A percentile compares a stretch with the other conserved stretches of the same genome.
Evolutionary conservation across 2,329 filamentous ascomycete genomes (phyloP).

Genomic region (Pseudogymnoascus sp.): DNA sequence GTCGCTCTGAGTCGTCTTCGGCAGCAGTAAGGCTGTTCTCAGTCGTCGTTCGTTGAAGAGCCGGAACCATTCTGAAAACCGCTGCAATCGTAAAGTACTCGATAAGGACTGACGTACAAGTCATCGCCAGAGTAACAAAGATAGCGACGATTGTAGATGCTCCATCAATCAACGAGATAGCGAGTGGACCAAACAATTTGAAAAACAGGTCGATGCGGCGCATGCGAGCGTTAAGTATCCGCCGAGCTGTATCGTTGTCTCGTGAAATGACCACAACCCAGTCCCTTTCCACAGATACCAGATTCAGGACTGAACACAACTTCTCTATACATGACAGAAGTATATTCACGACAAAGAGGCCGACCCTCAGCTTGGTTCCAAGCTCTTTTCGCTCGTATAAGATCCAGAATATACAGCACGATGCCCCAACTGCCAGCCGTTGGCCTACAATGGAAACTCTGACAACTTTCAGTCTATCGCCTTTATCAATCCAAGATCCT

Average conservation of each 20-base stretch:
- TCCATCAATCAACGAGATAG: slow-evolving; percentile 43
- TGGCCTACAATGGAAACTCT: slow-evolving; percentile 30
- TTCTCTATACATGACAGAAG: slow-evolving; percentile 53
- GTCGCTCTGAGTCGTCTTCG: too few species aligned
- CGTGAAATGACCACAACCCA: slow-evolving; percentile 32
- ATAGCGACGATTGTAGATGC: slow-evolving; percentile 45
- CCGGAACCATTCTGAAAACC: not conserved
- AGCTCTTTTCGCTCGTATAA: slow-evolving; percentile 22
- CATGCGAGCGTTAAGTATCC: slow-evolving; percentile 47
- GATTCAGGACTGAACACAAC: slow-evolving; percentile 38
- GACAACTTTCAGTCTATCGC: slow-evolving; percentile 45
- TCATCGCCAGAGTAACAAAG: slow-evolving; percentile 44
- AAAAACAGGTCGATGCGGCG: slow-evolving; percentile 48
- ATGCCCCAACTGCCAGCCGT: slow-evolving; percentile 27
- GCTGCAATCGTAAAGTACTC: slow-evolving; percentile 14
- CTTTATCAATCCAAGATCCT: slow-evolving; percentile 53
- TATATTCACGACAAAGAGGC: slow-evolving; percentile 34
- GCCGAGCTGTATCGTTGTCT: slow-evolving; percentile 18
- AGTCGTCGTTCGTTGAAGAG: too few species aligned
- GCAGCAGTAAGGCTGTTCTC: too few species aligned
- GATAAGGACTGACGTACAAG: slow-evolving; percentile 39
- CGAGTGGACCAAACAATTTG: slow-evolving; percentile 47
- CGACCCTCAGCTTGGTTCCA: slow-evolving; percentile 13
- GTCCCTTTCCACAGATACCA: slow-evolving; percentile 43
- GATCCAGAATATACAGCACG: slow-evolving; percentile 41